Percentiles rank a stretch among this genome's conserved stretches.
Evolutionary conservation across 495 filamentous ascomycete species (phyloP).

Genomic region (Aspergillus carlsbadensis): DNA sequence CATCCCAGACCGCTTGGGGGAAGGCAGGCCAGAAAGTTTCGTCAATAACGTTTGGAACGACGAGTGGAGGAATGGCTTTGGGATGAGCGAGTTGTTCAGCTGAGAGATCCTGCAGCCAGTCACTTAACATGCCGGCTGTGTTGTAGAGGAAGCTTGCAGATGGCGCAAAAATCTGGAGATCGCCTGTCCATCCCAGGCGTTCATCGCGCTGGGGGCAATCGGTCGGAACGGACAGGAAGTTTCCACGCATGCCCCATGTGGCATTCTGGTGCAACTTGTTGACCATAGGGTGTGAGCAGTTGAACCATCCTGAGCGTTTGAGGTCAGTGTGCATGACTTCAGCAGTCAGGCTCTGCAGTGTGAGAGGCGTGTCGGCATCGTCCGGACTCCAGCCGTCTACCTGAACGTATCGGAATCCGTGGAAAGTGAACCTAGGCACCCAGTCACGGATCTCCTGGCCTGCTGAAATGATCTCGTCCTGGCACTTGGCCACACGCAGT

Average conservation of each 20-base stretch:
- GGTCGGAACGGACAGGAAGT: conserved; percentile 53
- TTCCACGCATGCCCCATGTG: conserved; percentile 52
- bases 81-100: conserved; percentile 35
- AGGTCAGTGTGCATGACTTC: conserved; percentile 51
- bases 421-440: conserved; percentile 14
- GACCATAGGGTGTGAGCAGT: conserved; percentile 45
- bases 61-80: conserved; percentile 25
- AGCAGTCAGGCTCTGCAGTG: not conserved
- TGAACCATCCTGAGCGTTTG: conserved; percentile 44
- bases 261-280: conserved; percentile 52
- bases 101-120: conserved; percentile 49
- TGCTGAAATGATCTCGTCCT: conserved; percentile 38
- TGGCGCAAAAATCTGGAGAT: conserved; percentile 48
- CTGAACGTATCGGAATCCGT: conserved; percentile 1
- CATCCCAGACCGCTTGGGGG: conserved; percentile 49
- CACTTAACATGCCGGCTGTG: conserved; percentile 47
- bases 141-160: conserved; percentile 52
- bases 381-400: conserved; percentile 3
- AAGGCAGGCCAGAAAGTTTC: conserved; percentile 20
- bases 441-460: conserved; percentile 21
- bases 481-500: conserved; percentile 44
- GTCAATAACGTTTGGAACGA: conserved; percentile 40
- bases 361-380: not conserved
- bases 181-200: conserved; percentile 56
- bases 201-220: conserved; percentile 59